Base-by-base conservation (phyloP, 495 filamentous ascomycete species). In the Copromyces sp. region DNA sequence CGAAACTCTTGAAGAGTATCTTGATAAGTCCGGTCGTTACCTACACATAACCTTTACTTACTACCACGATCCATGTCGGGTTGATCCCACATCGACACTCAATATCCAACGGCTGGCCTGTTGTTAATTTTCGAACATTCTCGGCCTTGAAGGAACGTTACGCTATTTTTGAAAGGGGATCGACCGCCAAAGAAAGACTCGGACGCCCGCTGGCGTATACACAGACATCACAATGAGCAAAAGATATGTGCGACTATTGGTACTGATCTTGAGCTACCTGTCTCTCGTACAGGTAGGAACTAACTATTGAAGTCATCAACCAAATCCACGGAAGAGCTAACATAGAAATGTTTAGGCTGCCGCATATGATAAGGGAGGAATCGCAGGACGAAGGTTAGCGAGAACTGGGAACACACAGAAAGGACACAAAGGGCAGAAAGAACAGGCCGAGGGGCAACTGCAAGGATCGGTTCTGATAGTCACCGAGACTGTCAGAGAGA, bases 221-320 rank as follows among this genome's bases (percentile, higher is more conserved):
- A 29, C 29, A 61, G 24, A 71, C 69, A 73, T 75, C 78, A 82
- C 71, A 78, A 85, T 85, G 84, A 82, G 78, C 75, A 73, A 65
- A 65, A 65, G 71, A 38, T 74, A 81, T 74, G 73, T 76, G 68
- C 73, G 76, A 17, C 74, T 77, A 39, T 68, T 83, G 42, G 69
- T 82, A 45, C 74, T 82, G 70, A 68, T 80, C 61, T 74, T 84
- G 73, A 75, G 79, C 78, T 78, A 76, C 32, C 38, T 81, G 69
- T 81, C 83, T 70, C 75, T 83, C 68, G 79, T 79, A 39, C 80
- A 83, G 81, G 84, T 85, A 74, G 68, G 82, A 75, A 71, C 38
- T 70, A 35, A 39, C 2, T 24, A 9, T 68, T 53, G 44, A 11
- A 32, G 37, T 2, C 17, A 35, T 35, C 29, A 12, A 61, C 24